Percentiles rank a stretch among this genome's conserved stretches.
These are phyloP conservation scores for Luffa aegyptiaca DNA, from an alignment of 306 rosid genomes.

Conservation along the genomic window DNA sequence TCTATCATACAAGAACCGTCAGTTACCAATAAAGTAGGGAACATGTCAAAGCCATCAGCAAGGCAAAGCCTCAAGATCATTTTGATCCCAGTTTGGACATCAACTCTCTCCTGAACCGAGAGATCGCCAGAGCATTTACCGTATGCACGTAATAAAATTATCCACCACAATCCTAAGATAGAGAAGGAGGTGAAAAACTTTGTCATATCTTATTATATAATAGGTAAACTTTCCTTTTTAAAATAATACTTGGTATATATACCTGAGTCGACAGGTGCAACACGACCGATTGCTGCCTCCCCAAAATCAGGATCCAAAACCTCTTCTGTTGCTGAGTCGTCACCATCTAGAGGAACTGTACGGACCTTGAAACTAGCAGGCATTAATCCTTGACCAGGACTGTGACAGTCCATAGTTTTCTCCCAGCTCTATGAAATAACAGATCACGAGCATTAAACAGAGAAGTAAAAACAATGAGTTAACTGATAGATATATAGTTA, in stretches of 20 bases:
- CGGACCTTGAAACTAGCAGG: conserved; percentile 91
- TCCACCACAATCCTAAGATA: conserved; percentile 83
- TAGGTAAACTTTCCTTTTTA: background rate
- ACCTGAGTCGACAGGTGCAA: conserved; percentile 93
- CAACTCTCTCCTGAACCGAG: conserved; percentile 84
- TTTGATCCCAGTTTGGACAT: conserved; percentile 86
- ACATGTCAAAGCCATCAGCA: conserved; percentile 93
- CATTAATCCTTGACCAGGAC: conserved; percentile 94
- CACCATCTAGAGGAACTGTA: conserved; percentile 75
- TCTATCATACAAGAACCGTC: conserved; percentile 94
- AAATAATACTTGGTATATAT: conserved; percentile 4
- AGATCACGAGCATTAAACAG: background rate
- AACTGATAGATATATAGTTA: background rate
- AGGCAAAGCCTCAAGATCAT: conserved; percentile 75
- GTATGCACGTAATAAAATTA: conserved; percentile 72
- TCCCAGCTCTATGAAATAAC: conserved; percentile 73
- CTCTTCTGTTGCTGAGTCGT: conserved; percentile 73
- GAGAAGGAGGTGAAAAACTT: background rate
- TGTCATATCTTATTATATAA: background rate
- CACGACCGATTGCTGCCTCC: conserved; percentile 94
- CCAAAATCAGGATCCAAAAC: conserved; percentile 90
- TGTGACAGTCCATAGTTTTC: conserved; percentile 87
- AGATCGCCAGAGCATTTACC: conserved; percentile 75
- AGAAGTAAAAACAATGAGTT: background rate
- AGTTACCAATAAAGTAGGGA: conserved; percentile 73